Evolutionary conservation across 2,329 filamentous ascomycete genomes (phyloP), one percentile per base, ranked within the genome.

Genomic region (Colletotrichum spinosum): DNA sequence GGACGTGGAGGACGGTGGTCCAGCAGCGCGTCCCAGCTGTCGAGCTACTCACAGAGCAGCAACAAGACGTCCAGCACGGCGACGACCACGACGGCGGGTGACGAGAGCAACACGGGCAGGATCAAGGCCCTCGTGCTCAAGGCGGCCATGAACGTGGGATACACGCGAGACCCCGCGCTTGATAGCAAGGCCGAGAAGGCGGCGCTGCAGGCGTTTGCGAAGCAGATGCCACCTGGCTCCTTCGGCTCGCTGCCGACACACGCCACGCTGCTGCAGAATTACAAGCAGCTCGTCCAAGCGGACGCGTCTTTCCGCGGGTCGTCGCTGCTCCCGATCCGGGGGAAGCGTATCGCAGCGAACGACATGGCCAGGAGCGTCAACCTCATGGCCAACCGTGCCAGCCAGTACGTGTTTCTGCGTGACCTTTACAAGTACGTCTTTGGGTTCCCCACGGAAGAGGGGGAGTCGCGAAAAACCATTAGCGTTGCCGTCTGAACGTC

Each of bases 341-440:
- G 81, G 60, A 91, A 83, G 69, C 83, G 86, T 9, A 84, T 92
- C 6, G 84, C 83, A 4, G 92, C 92, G 0, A 79, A 83, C n/a
- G 94, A 97, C 70, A 88, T 97, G 68, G 92, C 92, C 41, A 91
- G 90, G 76, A 92, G 92, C 54, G 91, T 97, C 7, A 83, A 86
- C 56, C 90, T 90, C 82, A 92, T 97, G 86, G 86, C 87, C 56
- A 83, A 88, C 61, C 89, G 87, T 42, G 84, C 85, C 35, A 85
- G 88, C 61, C 88, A 94, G 71, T 96, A 96, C 76, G 82, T 82
- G 8, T 97, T 95, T 84, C 80, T 97, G 68, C 84, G 88, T 54
- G 94, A 97, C 72, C 82, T 97, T 12, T 97, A 92, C 79, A 86
- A 88, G 57, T 84, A 95, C 45, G 93, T 97, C 3, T 97, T 97